Base-by-base conservation (phyloP, 306 rosid species). In the Begonia loranthoides region DNA sequence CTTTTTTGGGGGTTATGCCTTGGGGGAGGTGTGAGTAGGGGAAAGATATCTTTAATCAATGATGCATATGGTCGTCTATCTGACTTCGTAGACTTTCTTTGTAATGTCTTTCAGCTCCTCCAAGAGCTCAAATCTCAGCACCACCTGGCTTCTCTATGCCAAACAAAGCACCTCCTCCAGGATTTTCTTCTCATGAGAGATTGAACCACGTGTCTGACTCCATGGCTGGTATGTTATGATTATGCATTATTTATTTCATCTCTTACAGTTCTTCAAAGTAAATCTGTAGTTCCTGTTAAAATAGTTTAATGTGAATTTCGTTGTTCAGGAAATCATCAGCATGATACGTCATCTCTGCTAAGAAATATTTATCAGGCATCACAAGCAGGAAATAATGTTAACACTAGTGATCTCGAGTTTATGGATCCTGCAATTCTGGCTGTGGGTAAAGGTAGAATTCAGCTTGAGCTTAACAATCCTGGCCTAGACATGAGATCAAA, bases 361-460 rank as follows among this genome's bases (percentile, higher is more conserved):
- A 77, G 89, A 75, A 82, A 68, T 68, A 67, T 78, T 9, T 75
- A 73, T 72, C 89, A 84, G 56, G 66, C 78, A 11, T 72, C 74
- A 53, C 68, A 71, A 6, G 49, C 58, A 61, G 94, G 77, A 57
- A 73, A 69, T 64, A 63, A 66, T 58, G 74, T 69, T 64, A 67
- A 69, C 66, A 51, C 73, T 12, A 78, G 71, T 12, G 95, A 81
- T 69, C 71, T 84, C 36, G 95, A 84, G 68, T 89, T 83, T 60
- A 79, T 79, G 77, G 97, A 84, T 79, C 95, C 95, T 54, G 97
- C 89, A 45, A 84, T 89, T 63, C 71, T 84, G 82, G 97, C 89
- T 39, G 93, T 84, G 55, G 93, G 95, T 66, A 79, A 79, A 69
- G 93, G 87, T 52, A 75, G 93, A 54, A 65, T 69, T 67, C 95